Base-by-base conservation (phyloP, 192 early-diverging fungal genomes). In the Backusella psychrophila region DNA sequence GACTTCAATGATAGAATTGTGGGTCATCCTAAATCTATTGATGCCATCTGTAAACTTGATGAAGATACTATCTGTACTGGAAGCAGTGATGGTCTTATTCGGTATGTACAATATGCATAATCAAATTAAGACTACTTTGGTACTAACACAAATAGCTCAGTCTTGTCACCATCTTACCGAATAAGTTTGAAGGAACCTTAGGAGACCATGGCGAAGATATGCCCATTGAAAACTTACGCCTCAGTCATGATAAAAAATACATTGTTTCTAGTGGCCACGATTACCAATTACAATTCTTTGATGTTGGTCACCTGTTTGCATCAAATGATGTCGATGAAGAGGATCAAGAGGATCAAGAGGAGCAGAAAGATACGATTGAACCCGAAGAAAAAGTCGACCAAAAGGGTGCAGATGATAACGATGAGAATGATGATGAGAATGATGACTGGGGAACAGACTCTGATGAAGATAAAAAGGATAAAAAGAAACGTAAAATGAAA, bases 1-100 rank as follows among this genome's bases (percentile, higher is more conserved):
- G 97, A 99, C 75, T 90, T 92, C 70, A 93, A 92, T 19, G 98
- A 99, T 84, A 90, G 98, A 19, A 94, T 98, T 77, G 87, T 94
- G 11, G 98, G 98, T 56, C 98, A 99, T 77, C 97, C 97, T 29
- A 89, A 89, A 68, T 93, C 94, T 26, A 94, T 99, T 44, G 94
- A 97, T 75, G 83, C 96, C 0, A 89, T 99, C 34, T 88, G 87
- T 78, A 94, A 93, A 80, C 83, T 98, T 59, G 91, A 91, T 34
- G 96, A 98, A 65, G 87, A 92, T 73, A 88, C 91, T 63, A 88
- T 98, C 11, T 89, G 91, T 23, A 99, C 98, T 0, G 98, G 97
- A 26, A 93, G 91, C 23, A 91, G 93, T 76, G 98, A 99, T 82
- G 98, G 98, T 31, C 89, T 98, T 38, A 90, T 95, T 74, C 84